Evolutionary conservation across 1,284 basidiomycete species (phyloP).

Genomic region (Trichosporon sp.): DNA sequence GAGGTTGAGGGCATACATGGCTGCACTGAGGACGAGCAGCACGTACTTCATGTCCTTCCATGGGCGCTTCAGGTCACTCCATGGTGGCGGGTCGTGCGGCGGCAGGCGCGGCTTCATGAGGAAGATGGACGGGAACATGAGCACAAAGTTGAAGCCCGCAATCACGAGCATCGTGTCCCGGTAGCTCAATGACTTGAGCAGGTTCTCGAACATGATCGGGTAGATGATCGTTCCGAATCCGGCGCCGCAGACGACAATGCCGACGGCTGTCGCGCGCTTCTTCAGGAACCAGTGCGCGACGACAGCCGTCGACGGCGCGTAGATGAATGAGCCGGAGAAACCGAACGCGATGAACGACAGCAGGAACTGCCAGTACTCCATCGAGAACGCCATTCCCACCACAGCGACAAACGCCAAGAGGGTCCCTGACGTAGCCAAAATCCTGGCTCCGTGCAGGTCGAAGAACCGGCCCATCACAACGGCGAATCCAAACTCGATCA

Average conservation of each 20-base stretch:
- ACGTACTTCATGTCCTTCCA: slow-evolving; percentile 33
- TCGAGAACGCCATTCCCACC: slow-evolving; percentile 43
- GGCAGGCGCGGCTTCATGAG: slow-evolving; percentile 42
- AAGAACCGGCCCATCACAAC: slow-evolving; percentile 42
- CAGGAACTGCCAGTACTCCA: slow-evolving; percentile 46
- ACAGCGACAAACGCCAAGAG: slow-evolving; percentile 27
- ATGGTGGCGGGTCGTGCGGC: slow-evolving; percentile 34
- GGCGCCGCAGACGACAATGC: slow-evolving; percentile 39
- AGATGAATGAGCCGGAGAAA: slow-evolving; percentile 35
- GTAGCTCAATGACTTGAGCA: slow-evolving; percentile 34
- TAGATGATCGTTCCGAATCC: slow-evolving; percentile 45
- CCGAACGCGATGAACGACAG: slow-evolving; percentile 41
- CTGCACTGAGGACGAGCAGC: slow-evolving; percentile 30
- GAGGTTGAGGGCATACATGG: slow-evolving; percentile 27
- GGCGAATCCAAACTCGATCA: slow-evolving; percentile 35
- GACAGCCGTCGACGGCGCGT: slow-evolving; percentile 42
- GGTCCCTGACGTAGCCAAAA: slow-evolving; percentile 30
- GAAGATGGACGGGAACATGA: slow-evolving; percentile 40
- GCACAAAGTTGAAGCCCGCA: slow-evolving; percentile 39
- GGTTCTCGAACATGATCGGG: slow-evolving; percentile 40
- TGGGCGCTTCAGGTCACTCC: slow-evolving; percentile 29
- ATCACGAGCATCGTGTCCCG: slow-evolving; percentile 41
- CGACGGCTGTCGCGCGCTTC: slow-evolving; percentile 37
- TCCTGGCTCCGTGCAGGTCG: slow-evolving; percentile 40
- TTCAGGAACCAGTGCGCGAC: slow-evolving; percentile 45